These are phyloP conservation scores for Penicillium pancosmium DNA, from an alignment of 495 filamentous ascomycete species.

Conservation along the genomic window DNA sequence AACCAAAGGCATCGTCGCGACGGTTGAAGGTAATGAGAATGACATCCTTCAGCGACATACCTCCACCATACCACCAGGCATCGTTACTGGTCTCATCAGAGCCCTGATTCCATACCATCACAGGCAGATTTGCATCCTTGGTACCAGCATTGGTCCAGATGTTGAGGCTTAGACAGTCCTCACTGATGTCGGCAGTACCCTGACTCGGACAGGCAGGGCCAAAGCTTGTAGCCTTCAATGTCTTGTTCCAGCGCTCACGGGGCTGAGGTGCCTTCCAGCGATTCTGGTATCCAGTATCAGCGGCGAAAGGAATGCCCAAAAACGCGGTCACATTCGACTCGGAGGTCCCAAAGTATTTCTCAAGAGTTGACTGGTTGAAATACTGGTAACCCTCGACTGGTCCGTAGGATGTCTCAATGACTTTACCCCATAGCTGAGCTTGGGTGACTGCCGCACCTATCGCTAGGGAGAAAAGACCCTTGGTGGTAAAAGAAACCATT, in stretches of 20 bases:
- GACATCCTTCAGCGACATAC: constrained; percentile 44
- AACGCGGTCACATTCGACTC: constrained; percentile 54
- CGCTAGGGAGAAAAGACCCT: constrained; percentile 14
- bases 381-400: constrained; percentile 34
- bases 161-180: constrained; percentile 36
- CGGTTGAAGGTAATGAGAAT: constrained; percentile 73
- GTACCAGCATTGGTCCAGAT: constrained; percentile 32
- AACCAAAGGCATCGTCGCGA: constrained; percentile 69
- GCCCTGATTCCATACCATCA: constrained; percentile 35
- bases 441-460: constrained; percentile 21
- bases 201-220: constrained; percentile 28
- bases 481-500: constrained; percentile 18
- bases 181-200: constrained; percentile 20
- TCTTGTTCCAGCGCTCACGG: constrained; percentile 30
- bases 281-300: constrained; percentile 32
- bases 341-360: constrained; percentile 35
- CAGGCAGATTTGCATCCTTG: constrained; percentile 29
- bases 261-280: constrained; percentile 35
- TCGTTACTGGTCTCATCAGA: constrained; percentile 30
- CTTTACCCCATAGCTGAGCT: constrained; percentile 26
- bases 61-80: constrained; percentile 31
- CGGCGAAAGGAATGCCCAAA: constrained; percentile 31
- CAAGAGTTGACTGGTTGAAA: constrained; percentile 31
- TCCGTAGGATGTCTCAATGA: constrained; percentile 30
- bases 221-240: constrained; percentile 22